Percentiles rank a stretch among this genome's conserved stretches.
These are phyloP conservation scores for Penicillium sp. DNA, from an alignment of 2,329 filamentous ascomycete genomes.

Conservation along the genomic window DNA sequence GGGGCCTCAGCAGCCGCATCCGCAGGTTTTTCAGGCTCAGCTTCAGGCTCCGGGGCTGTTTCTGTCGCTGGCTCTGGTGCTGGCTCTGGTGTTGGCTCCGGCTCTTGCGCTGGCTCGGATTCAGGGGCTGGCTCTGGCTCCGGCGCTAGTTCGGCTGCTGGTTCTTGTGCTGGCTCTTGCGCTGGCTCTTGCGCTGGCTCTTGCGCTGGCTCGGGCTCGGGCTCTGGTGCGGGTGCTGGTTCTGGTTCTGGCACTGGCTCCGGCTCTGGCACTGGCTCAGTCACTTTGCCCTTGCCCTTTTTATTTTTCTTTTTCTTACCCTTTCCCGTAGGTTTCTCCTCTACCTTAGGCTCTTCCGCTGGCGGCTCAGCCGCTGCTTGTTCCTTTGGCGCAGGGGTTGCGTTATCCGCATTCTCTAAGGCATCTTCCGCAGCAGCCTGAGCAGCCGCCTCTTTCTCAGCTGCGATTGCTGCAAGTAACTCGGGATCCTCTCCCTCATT, in stretches of 20 bases:
- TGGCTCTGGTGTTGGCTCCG: constrained; percentile 2
- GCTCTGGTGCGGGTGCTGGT: constrained; percentile 16
- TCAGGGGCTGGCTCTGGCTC: not conserved
- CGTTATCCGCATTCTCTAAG: constrained; percentile 23
- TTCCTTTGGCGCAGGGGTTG: not conserved
- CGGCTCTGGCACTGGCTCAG: constrained; percentile 3
- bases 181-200: constrained; percentile 18
- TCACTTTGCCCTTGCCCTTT: constrained; percentile 10
- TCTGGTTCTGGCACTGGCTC: not conserved
- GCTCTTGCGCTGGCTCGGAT: not conserved
- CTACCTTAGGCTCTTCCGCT: constrained; percentile 4
- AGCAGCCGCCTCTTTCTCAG: constrained; percentile 36
- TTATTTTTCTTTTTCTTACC: constrained; percentile 18
- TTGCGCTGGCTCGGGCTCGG: constrained; percentile 17
- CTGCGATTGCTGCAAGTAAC: constrained; percentile 33
- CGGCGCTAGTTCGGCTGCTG: constrained; percentile 1
- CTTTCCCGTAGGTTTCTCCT: constrained; percentile 2
- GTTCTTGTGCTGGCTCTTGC: constrained; percentile 18
- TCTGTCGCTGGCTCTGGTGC: constrained; percentile 6
- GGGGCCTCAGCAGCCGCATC: constrained; percentile 9
- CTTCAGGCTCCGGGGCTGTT: not conserved
- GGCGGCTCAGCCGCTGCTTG: constrained; percentile 1
- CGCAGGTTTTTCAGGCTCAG: constrained; percentile 10
- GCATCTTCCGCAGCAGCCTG: constrained; percentile 35
- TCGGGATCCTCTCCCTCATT: constrained; percentile 26